These are phyloP conservation scores for Solanum pimpinellifolium DNA, from an alignment of 257 asterid species.

Conservation along the genomic window DNA sequence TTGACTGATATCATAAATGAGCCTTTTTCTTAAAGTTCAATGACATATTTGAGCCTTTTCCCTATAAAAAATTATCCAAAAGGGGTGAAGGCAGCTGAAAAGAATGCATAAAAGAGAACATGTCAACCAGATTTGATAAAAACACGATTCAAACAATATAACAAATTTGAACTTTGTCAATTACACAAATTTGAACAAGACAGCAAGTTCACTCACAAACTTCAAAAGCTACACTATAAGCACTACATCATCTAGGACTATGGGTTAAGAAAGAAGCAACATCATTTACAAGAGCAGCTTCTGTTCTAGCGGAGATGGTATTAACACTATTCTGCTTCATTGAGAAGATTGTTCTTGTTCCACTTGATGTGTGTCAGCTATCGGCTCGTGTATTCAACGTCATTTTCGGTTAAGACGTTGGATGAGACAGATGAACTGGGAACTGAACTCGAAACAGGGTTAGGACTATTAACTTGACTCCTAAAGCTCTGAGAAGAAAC, in stretches of 20 bases:
- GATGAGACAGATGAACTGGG: conserved; percentile 17
- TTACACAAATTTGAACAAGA: neutral
- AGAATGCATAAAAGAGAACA: neutral
- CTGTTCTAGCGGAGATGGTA: neutral
- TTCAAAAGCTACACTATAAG: neutral
- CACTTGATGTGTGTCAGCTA: conserved; percentile 7
- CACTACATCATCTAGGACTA: neutral
- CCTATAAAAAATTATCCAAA: neutral
- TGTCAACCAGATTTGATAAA: neutral
- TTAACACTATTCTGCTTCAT: neutral
- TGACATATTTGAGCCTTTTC: too few relatives aligned
- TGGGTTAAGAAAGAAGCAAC: too few relatives aligned
- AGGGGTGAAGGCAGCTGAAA: neutral
- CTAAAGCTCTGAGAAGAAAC: conserved; percentile 14
- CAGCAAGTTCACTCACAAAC: neutral
- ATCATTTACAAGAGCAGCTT: neutral
- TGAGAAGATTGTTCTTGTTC: conserved; percentile 13
- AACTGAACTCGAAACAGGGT: conserved; percentile 9
- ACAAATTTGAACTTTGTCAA: neutral
- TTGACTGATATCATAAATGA: too few relatives aligned
- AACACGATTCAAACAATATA: neutral
- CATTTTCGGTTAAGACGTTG: conserved; percentile 13
- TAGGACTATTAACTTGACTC: conserved; percentile 6
- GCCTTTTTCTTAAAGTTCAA: too few relatives aligned
- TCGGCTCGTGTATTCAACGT: conserved; percentile 2